Evolutionary conservation across 2,329 filamentous ascomycete genomes (phyloP).

Genomic region (Fusarium sp.): DNA sequence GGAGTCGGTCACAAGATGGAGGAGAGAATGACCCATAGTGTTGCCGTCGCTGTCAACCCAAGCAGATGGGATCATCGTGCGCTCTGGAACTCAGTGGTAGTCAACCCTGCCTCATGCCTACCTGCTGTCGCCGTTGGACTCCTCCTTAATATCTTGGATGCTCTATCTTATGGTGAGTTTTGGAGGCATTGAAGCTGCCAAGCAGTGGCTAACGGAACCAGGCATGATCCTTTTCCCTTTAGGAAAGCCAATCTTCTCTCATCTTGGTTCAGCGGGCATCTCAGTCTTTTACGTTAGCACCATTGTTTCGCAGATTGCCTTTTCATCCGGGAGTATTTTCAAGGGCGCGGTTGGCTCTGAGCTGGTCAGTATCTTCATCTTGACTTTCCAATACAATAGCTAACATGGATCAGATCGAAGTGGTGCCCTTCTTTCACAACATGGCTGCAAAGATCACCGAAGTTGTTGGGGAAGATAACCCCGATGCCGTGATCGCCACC

Average conservation of each 20-base stretch:
- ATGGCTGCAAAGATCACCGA: constrained; percentile 92
- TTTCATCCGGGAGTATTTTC: constrained; percentile 89
- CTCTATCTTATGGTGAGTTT: constrained; percentile 83
- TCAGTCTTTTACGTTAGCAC: constrained; percentile 99
- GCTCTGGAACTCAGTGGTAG: constrained; percentile 71
- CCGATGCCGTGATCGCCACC: constrained; percentile 89
- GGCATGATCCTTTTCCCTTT: constrained; percentile 96
- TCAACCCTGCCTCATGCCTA: constrained; percentile 76
- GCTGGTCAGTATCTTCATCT: constrained; percentile 67
- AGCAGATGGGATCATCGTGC: constrained; percentile 77
- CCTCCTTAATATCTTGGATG: constrained; percentile 92
- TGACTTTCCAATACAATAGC: background rate
- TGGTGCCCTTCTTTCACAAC: constrained; percentile 98
- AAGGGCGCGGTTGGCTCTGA: constrained; percentile 93
- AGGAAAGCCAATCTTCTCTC: constrained; percentile 84
- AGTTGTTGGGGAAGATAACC: constrained; percentile 80
- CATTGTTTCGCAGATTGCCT: constrained; percentile 91
- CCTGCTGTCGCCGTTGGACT: constrained; percentile 90
- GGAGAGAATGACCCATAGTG: constrained; percentile 43
- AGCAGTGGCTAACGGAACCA: constrained; percentile 44
- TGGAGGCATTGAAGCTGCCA: too few relatives aligned
- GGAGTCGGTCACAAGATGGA: constrained; percentile 47
- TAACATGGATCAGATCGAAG: constrained; percentile 75
- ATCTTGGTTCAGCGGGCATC: constrained; percentile 91
- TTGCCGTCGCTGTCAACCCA: constrained; percentile 63